These are phyloP conservation scores for Mortierella sp. DNA, from an alignment of 371 early-diverging fungal species.

Conservation along the genomic window DNA sequence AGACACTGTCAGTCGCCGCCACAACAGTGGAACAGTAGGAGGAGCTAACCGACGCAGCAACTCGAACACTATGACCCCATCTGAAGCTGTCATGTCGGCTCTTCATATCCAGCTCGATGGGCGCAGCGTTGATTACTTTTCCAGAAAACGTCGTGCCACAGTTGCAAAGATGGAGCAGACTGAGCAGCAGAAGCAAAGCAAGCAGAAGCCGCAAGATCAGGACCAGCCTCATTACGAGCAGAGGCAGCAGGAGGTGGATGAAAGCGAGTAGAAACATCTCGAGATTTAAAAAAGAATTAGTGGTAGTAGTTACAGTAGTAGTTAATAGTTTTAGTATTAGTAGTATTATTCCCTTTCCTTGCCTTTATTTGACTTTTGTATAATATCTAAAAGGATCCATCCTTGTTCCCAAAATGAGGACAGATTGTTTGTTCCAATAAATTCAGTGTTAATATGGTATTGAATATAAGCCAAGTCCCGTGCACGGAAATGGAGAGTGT, in stretches of 20 bases:
- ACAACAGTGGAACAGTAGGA: background rate
- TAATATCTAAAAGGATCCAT: background rate
- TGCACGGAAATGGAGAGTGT: too few relatives aligned
- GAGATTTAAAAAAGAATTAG: background rate
- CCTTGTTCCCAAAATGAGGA: too few relatives aligned
- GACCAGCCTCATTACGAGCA: conserved; percentile 3
- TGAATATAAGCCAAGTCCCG: too few relatives aligned
- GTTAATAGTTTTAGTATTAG: background rate
- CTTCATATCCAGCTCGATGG: conserved; percentile 55
- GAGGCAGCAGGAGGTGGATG: background rate
- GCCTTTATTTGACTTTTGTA: conserved; percentile 2
- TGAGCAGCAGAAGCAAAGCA: conserved; percentile 32
- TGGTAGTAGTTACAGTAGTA: background rate
- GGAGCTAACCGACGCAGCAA: conserved; percentile 29
- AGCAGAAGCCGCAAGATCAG: conserved; percentile 20
- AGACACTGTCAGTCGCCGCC: background rate
- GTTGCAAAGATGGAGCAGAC: conserved; percentile 40
- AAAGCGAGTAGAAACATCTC: background rate
- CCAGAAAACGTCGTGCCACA: conserved; percentile 50
- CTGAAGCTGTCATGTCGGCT: conserved; percentile 53
- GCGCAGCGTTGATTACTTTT: conserved; percentile 55
- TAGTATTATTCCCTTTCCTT: background rate
- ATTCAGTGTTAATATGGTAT: background rate
- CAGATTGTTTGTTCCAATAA: background rate
- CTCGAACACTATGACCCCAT: conserved; percentile 20